These are phyloP conservation scores for Chaetomiaceae sp. DNA, from an alignment of 2,329 filamentous ascomycete species.

Conservation along the genomic window DNA sequence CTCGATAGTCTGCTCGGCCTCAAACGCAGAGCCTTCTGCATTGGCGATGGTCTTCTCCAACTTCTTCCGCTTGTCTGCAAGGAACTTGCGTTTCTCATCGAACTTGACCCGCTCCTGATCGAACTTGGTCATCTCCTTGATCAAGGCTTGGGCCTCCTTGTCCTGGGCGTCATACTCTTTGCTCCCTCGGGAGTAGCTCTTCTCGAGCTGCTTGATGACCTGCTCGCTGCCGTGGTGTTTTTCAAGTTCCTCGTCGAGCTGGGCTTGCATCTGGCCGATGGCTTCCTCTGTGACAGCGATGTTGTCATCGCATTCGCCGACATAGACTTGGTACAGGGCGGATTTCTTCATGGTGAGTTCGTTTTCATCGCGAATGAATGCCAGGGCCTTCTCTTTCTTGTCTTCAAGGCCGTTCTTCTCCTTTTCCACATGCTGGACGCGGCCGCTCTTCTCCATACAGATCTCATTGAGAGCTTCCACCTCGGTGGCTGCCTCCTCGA, in stretches of 20 bases:
- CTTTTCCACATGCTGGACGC: constrained; percentile 97
- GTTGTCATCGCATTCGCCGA: constrained; percentile 84
- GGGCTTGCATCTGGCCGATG: constrained; percentile 81
- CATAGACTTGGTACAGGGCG: constrained; percentile 86
- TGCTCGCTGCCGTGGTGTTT: constrained; percentile 89
- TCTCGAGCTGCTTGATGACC: constrained; percentile 84
- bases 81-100: constrained; percentile 95
- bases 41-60: constrained; percentile 80
- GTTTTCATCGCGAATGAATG: constrained; percentile 88
- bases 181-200: constrained; percentile 73
- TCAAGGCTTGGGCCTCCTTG: constrained; percentile 70
- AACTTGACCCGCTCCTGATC: constrained; percentile 97
- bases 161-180: constrained; percentile 81
- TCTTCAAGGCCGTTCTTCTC: constrained; percentile 90
- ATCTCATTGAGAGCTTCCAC: constrained; percentile 92
- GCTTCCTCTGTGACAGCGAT: constrained; percentile 84
- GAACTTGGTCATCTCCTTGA: constrained; percentile 86
- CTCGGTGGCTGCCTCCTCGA: constrained; percentile 87
- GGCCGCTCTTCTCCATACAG: constrained; percentile 88
- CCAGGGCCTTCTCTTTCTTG: constrained; percentile 91
- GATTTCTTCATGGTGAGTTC: constrained; percentile 86
- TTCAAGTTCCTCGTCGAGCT: constrained; percentile 81
- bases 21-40: constrained; percentile 67
- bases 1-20: constrained; percentile 72
- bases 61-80: constrained; percentile 88